Conservation (phyloP, 1,284 basidiomycete genomes). For the Sanghuangporus weigelae region DNA sequence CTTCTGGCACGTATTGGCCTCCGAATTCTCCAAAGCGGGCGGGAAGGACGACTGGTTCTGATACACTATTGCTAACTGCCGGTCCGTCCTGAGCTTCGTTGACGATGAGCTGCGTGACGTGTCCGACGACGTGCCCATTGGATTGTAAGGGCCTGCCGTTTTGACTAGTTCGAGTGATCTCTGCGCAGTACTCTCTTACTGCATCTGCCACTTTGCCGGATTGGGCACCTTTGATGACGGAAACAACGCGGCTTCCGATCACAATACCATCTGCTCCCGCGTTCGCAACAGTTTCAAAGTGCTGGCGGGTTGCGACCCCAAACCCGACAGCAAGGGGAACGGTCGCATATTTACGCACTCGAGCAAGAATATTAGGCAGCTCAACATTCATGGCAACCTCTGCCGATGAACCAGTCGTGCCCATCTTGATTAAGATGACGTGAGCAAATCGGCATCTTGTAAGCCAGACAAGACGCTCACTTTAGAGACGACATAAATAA, state of each 20-base stretch:
- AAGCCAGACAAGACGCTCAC: conserved; percentile 33
- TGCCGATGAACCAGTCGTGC: conserved; percentile 90
- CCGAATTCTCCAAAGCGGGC: conserved; percentile 93
- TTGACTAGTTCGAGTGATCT: conserved; percentile 61
- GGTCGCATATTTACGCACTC: conserved; percentile 66
- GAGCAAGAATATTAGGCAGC: conserved; percentile 74
- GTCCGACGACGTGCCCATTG: conserved; percentile 25
- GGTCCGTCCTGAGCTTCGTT: conserved; percentile 27
- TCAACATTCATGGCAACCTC: conserved; percentile 65
- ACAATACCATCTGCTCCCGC: conserved; percentile 95
- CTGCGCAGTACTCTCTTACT: conserved; percentile 73
- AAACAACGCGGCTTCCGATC: conserved; percentile 84
- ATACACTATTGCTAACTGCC: conserved; percentile 26
- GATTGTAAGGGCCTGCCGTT: conserved; percentile 30
- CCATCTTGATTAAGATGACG: conserved; percentile 63
- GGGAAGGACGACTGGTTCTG: conserved; percentile 53
- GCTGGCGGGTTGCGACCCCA: conserved; percentile 88
- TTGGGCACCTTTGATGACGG: conserved; percentile 68
- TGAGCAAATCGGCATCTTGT: background rate
- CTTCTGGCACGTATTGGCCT: conserved; percentile 96
- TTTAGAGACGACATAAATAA: conserved; percentile 96
- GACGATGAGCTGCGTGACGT: conserved; percentile 20
- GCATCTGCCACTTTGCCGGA: conserved; percentile 46
- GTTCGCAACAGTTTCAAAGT: conserved; percentile 81
- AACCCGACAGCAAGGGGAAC: conserved; percentile 95